Conservation (phyloP, 768 basidiomycete genomes). For the Mycena epipterygia region DNA sequence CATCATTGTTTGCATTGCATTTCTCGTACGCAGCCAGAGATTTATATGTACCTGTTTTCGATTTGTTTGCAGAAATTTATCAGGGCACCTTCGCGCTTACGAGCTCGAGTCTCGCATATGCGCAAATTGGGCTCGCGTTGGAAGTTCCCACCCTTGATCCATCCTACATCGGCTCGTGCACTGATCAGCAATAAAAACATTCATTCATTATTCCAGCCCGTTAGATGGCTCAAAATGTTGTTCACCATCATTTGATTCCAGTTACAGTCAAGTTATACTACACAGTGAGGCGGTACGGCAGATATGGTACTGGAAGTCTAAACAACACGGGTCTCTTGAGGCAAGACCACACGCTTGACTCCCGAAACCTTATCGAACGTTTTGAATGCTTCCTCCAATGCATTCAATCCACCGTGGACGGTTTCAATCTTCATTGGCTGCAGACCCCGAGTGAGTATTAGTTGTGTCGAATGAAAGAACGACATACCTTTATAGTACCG, state of each 20-base stretch:
- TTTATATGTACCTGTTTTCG: not conserved
- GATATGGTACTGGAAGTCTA: not conserved
- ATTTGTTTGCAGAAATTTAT: not conserved
- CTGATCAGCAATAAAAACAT: no score
- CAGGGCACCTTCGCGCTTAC: not conserved
- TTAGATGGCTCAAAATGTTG: no score
- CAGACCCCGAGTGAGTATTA: conserved; percentile 6
- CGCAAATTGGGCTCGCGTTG: not conserved
- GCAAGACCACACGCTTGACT: conserved; percentile 14
- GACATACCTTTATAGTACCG: conserved; percentile 18
- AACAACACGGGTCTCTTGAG: no score
- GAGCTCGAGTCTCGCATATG: not conserved
- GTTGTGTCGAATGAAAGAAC: not conserved
- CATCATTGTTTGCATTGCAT: no score
- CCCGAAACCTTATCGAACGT: conserved; percentile 15
- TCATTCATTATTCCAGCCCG: no score
- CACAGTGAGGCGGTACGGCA: not conserved
- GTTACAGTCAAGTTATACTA: not conserved
- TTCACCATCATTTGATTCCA: not conserved
- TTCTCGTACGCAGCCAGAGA: not conserved
- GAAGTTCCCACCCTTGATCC: no score
- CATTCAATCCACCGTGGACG: no score
- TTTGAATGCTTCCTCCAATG: no score
- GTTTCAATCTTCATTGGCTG: no score
- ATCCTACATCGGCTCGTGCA: no score